Percentiles rank a stretch among this genome's conserved stretches.
phyloP scores from a whole-genome alignment of 768 basidiomycete genomes.

The Trametes maxima region DNA sequence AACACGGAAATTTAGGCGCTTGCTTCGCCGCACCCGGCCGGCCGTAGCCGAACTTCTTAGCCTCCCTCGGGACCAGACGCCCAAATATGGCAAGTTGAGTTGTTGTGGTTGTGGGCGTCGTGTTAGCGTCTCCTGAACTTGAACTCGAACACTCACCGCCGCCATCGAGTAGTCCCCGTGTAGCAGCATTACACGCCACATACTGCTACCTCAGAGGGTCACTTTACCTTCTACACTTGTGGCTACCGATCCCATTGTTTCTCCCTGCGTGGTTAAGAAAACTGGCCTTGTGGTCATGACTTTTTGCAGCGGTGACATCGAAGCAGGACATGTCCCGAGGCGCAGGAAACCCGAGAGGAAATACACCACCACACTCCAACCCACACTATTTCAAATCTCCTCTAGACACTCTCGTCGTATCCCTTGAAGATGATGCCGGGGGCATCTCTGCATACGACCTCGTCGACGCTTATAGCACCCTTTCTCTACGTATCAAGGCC shows the following conservation, averaged over 20 bases:
- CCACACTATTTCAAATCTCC: slow-evolving; percentile 41
- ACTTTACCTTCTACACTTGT: not conserved
- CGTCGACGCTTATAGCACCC: slow-evolving; percentile 59
- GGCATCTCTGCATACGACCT: slow-evolving; percentile 54
- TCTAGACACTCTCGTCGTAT: slow-evolving; percentile 49
- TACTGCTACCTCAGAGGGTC: not conserved
- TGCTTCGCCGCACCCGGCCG: not conserved
- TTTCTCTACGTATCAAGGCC: slow-evolving; percentile 47
- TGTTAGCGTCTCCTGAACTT: not conserved
- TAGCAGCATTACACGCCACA: too few species aligned
- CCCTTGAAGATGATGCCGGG: slow-evolving; percentile 40
- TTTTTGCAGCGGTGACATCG: not conserved
- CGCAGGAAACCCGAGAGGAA: not conserved
- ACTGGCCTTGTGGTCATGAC: slow-evolving; percentile 10
- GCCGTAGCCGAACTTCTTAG: not conserved
- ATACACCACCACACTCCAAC: not conserved
- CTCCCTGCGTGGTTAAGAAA: not conserved
- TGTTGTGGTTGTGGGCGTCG: not conserved
- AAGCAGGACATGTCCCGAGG: slow-evolving; percentile 11
- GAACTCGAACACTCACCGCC: too few species aligned
- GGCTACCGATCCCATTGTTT: not conserved
- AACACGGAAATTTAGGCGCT: not conserved
- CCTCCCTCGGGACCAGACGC: not conserved
- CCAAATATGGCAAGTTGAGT: slow-evolving; percentile 11
- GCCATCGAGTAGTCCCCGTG: too few species aligned